phyloP scores from a whole-genome alignment of 2,329 filamentous ascomycete genomes.

The Canariomyces notabilis region DNA sequence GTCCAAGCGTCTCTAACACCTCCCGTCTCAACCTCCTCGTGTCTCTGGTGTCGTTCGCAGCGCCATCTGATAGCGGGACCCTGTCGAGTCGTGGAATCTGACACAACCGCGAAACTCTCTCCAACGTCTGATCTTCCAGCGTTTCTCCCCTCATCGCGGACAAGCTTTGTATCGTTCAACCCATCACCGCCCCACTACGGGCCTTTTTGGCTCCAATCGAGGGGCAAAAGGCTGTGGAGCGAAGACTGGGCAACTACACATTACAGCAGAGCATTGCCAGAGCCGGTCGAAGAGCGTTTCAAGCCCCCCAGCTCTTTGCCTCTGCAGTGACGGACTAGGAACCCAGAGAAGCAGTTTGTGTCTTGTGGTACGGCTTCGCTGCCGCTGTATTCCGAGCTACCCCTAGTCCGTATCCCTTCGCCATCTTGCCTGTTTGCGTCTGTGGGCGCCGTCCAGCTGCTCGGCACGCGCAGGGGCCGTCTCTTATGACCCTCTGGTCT shows the following conservation, averaged over 20 bases:
- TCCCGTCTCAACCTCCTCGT: constrained; percentile 39
- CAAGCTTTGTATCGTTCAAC: background rate
- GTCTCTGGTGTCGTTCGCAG: constrained; percentile 25
- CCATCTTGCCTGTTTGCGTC: constrained; percentile 11
- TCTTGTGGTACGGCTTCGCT: constrained; percentile 10
- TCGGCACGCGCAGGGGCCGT: constrained; percentile 9
- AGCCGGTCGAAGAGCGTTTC: constrained; percentile 10
- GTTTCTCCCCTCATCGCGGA: constrained; percentile 15
- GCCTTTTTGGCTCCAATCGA: background rate
- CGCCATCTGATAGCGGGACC: constrained; percentile 28
- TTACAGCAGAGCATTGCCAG: background rate
- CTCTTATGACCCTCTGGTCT: constrained; percentile 24
- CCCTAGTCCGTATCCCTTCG: constrained; percentile 2
- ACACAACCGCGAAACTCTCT: constrained; percentile 43
- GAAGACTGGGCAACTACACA: background rate
- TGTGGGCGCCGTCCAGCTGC: constrained; percentile 5
- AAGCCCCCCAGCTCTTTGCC: background rate
- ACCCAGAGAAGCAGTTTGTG: constrained; percentile 4
- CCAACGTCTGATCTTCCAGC: constrained; percentile 41
- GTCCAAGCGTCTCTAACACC: constrained; percentile 42
- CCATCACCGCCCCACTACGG: constrained; percentile 10
- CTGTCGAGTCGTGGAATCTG: constrained; percentile 30
- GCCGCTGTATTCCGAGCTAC: constrained; percentile 12
- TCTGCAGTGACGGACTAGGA: background rate
- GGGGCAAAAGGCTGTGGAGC: background rate